phyloP scores from a whole-genome alignment of 768 basidiomycete genomes.

The Lactarius sp. region DNA sequence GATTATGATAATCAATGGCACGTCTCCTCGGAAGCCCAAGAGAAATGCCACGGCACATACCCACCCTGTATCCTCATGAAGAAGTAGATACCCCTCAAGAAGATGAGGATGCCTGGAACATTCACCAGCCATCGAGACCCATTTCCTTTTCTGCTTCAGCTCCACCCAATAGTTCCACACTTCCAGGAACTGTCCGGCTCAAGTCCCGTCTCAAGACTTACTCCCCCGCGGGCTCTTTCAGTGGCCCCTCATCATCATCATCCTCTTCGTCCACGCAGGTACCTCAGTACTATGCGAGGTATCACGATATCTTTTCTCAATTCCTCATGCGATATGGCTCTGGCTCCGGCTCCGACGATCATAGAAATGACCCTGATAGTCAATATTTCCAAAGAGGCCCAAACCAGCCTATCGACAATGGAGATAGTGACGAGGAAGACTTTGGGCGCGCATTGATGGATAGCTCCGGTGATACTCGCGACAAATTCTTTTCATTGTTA shows the following conservation, averaged over 20 bases:
- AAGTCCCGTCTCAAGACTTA: slow-evolving; percentile 26
- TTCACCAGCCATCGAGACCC: slow-evolving; percentile 26
- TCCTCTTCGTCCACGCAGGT: slow-evolving; percentile 31
- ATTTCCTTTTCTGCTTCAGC: slow-evolving; percentile 27
- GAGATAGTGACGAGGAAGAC: slow-evolving; percentile 76
- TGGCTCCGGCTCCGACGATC: slow-evolving; percentile 55
- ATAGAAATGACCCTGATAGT: slow-evolving; percentile 75
- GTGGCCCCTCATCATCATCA: slow-evolving; percentile 29
- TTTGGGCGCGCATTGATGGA: slow-evolving; percentile 40
- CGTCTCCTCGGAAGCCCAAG: neutral
- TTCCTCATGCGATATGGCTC: slow-evolving; percentile 75
- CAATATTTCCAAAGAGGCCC: slow-evolving; percentile 75
- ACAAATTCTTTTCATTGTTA: slow-evolving; percentile 48
- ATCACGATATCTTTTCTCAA: slow-evolving; percentile 70
- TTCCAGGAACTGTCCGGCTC: slow-evolving; percentile 24
- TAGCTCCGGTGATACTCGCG: slow-evolving; percentile 42
- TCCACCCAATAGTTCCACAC: slow-evolving; percentile 19
- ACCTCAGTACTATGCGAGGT: slow-evolving; percentile 35
- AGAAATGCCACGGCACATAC: slow-evolving; percentile 45
- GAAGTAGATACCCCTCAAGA: slow-evolving; percentile 50
- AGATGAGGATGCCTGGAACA: slow-evolving; percentile 44
- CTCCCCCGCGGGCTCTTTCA: slow-evolving; percentile 28
- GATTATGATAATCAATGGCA: no score
- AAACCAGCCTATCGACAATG: slow-evolving; percentile 61
- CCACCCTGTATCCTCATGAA: slow-evolving; percentile 62